Evolutionary conservation across 257 asterid species (phyloP).

Genomic region (Nicotiana noctiflora): DNA sequence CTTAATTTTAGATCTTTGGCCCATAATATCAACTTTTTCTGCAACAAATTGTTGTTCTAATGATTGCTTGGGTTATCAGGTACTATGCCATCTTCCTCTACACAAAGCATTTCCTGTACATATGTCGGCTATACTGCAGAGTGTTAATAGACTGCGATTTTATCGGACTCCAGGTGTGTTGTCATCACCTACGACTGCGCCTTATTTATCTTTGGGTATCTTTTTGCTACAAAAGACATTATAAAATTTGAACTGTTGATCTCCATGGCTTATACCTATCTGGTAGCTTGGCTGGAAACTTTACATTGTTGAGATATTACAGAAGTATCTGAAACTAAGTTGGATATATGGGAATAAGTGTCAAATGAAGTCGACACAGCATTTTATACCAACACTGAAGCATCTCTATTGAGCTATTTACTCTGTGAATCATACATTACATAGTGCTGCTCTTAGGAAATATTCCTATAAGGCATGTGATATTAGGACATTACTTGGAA

Average conservation of each 20-base stretch:
- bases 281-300: not conserved
- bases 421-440: not conserved
- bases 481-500: not conserved
- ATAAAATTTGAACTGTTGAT: not conserved
- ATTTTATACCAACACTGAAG: not conserved
- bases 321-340: not conserved
- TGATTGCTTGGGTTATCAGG: conserved; percentile 37
- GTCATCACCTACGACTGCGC: conserved; percentile 19
- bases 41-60: conserved; percentile 12
- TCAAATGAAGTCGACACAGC: not conserved
- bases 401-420: not conserved
- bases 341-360: not conserved
- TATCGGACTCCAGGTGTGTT: conserved; percentile 87
- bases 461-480: not conserved
- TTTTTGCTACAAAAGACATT: not conserved
- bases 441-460: not conserved
- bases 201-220: not conserved
- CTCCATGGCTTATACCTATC: not conserved
- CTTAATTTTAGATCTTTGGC: not conserved
- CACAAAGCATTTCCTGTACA: conserved; percentile 81
- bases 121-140: conserved; percentile 90
- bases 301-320: not conserved
- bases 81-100: conserved; percentile 80
- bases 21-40: not conserved
- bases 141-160: conserved; percentile 83